Evolutionary conservation across 1,284 basidiomycete genomes (phyloP).

Genomic region (Coniferiporia weirii): DNA sequence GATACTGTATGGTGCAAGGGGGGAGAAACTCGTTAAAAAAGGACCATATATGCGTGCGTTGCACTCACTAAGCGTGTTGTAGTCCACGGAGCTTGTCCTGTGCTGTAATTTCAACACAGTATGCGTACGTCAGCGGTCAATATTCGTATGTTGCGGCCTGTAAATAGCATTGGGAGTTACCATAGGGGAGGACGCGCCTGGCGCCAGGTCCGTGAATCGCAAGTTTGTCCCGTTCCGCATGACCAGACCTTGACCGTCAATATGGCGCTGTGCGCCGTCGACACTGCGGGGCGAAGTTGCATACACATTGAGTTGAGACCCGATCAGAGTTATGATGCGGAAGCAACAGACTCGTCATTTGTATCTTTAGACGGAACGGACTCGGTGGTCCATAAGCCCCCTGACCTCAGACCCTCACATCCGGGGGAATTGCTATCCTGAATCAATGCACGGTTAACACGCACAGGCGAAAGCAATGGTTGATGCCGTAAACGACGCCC

Average conservation of each 20-base stretch:
- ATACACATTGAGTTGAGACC: neutral
- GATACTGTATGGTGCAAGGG: conserved; percentile 33
- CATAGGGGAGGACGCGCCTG: conserved; percentile 45
- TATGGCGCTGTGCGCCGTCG: conserved; percentile 44
- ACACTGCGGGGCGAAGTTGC: conserved; percentile 37
- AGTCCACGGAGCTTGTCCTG: conserved; percentile 50
- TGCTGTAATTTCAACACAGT: conserved; percentile 30
- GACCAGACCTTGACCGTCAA: conserved; percentile 38
- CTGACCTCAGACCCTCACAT: conserved; percentile 30
- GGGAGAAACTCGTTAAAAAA: neutral
- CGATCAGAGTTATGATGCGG: neutral
- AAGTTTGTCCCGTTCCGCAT: conserved; percentile 43
- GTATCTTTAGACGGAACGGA: conserved; percentile 50
- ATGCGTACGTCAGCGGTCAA: too few relatives aligned
- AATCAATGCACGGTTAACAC: neutral
- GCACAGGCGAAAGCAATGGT: neutral
- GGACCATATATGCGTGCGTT: too few relatives aligned
- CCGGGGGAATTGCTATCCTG: conserved; percentile 11
- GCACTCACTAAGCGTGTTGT: conserved; percentile 51
- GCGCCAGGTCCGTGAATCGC: conserved; percentile 52
- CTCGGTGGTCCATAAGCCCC: conserved; percentile 46
- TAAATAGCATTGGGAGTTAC: conserved; percentile 30
- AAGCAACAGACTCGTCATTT: conserved; percentile 35
- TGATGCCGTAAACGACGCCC: neutral
- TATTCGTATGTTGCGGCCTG: neutral